phyloP scores from a whole-genome alignment of 2,329 filamentous ascomycete species.

The Seiridium cupressi region DNA sequence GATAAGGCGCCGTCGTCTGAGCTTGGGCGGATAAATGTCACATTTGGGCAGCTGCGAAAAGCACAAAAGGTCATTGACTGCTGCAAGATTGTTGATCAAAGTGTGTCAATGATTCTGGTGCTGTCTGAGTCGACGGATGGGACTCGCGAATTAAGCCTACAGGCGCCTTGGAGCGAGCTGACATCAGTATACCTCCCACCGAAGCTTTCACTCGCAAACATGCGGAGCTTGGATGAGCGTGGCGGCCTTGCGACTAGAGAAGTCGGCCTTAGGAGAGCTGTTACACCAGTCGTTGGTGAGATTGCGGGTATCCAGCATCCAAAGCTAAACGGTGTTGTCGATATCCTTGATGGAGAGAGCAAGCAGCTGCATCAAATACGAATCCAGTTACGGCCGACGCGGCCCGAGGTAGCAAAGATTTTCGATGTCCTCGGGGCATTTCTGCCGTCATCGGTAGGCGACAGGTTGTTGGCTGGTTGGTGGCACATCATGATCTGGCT shows the following conservation, averaged over 20 bases:
- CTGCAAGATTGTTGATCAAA: conserved; percentile 67
- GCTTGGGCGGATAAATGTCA: conserved; percentile 36
- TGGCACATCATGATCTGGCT: conserved; percentile 75
- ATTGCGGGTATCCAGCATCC: conserved; percentile 57
- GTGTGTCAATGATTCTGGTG: conserved; percentile 66
- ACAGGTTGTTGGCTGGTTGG: conserved; percentile 67
- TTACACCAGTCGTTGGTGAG: conserved; percentile 44
- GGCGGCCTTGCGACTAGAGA: conserved; percentile 54
- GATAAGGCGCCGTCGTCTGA: conserved; percentile 11
- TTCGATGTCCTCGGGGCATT: conserved; percentile 64
- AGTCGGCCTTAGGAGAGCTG: conserved; percentile 41
- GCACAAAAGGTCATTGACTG: conserved; percentile 70
- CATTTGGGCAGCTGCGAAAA: conserved; percentile 51
- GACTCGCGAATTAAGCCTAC: conserved; percentile 65
- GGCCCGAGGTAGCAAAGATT: conserved; percentile 58
- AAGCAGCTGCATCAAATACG: conserved; percentile 62
- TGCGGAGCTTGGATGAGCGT: conserved; percentile 56
- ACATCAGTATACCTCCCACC: conserved; percentile 65
- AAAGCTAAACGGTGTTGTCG: conserved; percentile 59
- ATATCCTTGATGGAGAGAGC: conserved; percentile 62
- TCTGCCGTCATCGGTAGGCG: conserved; percentile 56
- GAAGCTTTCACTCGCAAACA: conserved; percentile 55
- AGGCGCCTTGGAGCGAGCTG: conserved; percentile 72
- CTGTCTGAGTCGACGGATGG: conserved; percentile 65
- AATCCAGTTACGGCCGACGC: conserved; percentile 65